Base-by-base conservation (phyloP, 176 grass and related monocot species). In the Melocanna baccifera region DNA sequence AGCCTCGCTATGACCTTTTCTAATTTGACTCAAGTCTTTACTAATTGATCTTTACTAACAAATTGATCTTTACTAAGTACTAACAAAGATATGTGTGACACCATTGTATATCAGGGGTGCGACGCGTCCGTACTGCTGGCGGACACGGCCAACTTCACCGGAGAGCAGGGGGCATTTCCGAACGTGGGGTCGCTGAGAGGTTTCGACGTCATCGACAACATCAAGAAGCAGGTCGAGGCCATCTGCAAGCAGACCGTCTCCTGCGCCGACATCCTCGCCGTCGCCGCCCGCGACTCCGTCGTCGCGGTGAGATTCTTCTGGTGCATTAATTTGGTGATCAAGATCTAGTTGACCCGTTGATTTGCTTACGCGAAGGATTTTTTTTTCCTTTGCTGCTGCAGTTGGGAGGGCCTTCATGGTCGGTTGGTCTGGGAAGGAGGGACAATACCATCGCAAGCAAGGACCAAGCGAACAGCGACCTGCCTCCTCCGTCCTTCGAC, bases 201-300 rank as follows among this genome's bases (percentile, higher is more conserved):
- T 6, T 92, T 92, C 42, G 42, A 9, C 23, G 91, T 97, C 13
- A 4, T 93, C 48, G 89, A 84, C 76, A 91, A 18, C 73, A 88
- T 91, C 80, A 97, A 97, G 74, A 23, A 87, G 62, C 89, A 87
- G 68, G 87, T 97, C 0, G 94, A 97, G 85, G 86, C 86, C 11
- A 0, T 84, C 4, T 97, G 87, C 86, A 53, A 32, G 15, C 86
- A 88, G 88, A 96, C 89, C 2, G 91, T 97, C 72, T 97, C 91
- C 18, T 97, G 94, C 37, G 94, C 91, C 34, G 91, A 94, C 84
- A 91, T 97, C 78, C 81, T 93, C 29, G 91, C 94, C 26, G 82
- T 97, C 14, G 94, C 91, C 0, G 94, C 94, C 29, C 94, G 94
- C 1, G 89, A 96, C 85, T 93, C 91, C 11, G 94, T 96, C 40